Evolutionary conservation across 305 asterid species (phyloP), one percentile per base, ranked within the genome.

Genomic region (Ilex paraguariensis): DNA sequence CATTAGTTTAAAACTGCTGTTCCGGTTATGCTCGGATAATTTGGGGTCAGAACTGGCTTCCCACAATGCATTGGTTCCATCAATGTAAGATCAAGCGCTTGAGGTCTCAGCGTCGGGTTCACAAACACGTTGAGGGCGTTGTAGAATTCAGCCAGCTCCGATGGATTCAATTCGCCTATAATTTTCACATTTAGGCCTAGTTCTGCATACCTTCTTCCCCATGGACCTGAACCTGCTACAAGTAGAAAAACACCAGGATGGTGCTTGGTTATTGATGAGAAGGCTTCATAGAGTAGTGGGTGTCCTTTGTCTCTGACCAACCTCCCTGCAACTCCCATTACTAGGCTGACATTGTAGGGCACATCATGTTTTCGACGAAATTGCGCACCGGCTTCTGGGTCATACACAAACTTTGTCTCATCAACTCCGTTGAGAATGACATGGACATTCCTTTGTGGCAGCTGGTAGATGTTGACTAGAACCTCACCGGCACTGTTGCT

Each of bases 31-130:
- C 70, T 68, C 10, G 78, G 74, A 40, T 32, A 73, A 40, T 68
- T 68, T 50, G 78, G 53, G 14, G 70, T 36, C 61, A 73, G 13
- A 39, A 64, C 63, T 48, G 57, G 57, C 50, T 60, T 67, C 50
- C 77, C 73, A 17, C 73, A 54, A 63, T 62, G 66, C 73, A 67
- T 73, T 12, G 73, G 70, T 49, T 73, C 70, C 39, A 64, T 73
- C 58, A 68, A 12, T 10, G 71, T 68, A 31, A 73, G 67, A 64
- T 73, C 70, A 31, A 58, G 66, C 66, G 74, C 74, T 40, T 64
- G 70, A 28, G 77, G 70, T 61, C 74, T 63, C 54, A 73, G 30
- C 1, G 73, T 67, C 11, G 74, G 78, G 49, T 73, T 73, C 48
- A 64, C 65, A 57, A 64, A 73, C 61, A 68, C 46, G 36, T 73